Evolutionary conservation across 164 flowering plant genomes (phyloP).

Genomic region (Akebia trifoliata): DNA sequence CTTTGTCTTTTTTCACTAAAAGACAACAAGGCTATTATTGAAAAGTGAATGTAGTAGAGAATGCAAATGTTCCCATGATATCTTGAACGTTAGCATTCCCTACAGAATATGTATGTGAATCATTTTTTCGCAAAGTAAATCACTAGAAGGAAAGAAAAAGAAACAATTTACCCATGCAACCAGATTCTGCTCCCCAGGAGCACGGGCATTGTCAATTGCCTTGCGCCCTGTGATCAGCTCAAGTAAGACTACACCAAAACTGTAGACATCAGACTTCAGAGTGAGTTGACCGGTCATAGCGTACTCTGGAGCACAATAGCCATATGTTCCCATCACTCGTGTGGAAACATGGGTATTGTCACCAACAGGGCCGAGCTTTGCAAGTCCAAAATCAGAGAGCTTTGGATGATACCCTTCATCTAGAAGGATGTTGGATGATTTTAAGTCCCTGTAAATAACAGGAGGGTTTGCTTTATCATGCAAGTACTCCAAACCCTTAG

Average conservation of each 20-base stretch:
- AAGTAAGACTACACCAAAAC: slow-evolving; percentile 93
- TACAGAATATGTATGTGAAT: too few species aligned
- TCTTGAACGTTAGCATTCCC: too few species aligned
- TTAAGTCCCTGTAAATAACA: slow-evolving; percentile 86
- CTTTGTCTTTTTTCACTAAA: too few species aligned
- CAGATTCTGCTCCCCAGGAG: slow-evolving; percentile 77
- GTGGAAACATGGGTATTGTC: slow-evolving; percentile 97
- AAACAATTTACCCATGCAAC: slow-evolving; percentile 80
- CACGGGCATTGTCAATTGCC: slow-evolving; percentile 72
- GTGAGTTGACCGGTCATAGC: slow-evolving; percentile 98
- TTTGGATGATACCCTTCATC: slow-evolving; percentile 83
- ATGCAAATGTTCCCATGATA: too few species aligned
- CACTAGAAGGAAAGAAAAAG: too few species aligned
- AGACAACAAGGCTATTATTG: too few species aligned
- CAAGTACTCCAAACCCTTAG: slow-evolving; percentile 88
- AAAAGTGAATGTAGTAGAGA: too few species aligned
- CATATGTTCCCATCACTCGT: slow-evolving; percentile 96
- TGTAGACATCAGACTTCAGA: slow-evolving; percentile 87
- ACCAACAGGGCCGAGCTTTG: slow-evolving; percentile 93
- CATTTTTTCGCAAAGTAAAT: too few species aligned
- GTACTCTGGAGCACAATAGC: slow-evolving; percentile 97
- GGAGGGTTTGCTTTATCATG: slow-evolving; percentile 96
- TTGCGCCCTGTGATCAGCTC: slow-evolving; percentile 93
- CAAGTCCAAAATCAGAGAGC: slow-evolving; percentile 94
- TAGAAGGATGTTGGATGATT: slow-evolving; percentile 91